Evolutionary conservation across 768 basidiomycete genomes (phyloP), one percentile per base, ranked within the genome.

Genomic region (Paxillus ammoniavirescens): DNA sequence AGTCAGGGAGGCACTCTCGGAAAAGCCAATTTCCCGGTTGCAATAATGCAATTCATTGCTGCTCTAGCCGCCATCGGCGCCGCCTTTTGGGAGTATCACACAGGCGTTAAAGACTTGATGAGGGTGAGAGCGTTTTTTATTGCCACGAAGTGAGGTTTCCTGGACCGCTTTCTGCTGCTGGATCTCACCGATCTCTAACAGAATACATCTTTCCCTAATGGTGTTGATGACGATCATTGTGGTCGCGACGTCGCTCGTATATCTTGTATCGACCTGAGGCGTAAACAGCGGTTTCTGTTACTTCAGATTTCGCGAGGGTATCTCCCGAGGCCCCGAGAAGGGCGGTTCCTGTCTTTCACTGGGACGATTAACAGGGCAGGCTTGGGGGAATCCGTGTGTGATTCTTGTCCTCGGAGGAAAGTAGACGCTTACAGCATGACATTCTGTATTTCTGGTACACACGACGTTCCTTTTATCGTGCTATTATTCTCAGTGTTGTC

Each of bases 51-150:
- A 54, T 72, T 84, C 45, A 64, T 67, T 13, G 80, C 83, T 5
- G 79, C 86, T 8, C 52, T 87, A 14, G 72, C 73, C 12, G 77
- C 80, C 15, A 75, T 89, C 18, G 69, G 64, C 8, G 84, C 79
- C 1, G 87, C 86, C 0, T 56, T 74, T 36, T 89, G 82, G 83
- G 86, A 87, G 68, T 91, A 87, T 55, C 77, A 80, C 53, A 75
- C 71, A 46, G 82, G 82, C 2, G 81, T 76, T 42, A 68, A 73
- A 61, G 85, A 86, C 63, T 65, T 89, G 55, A 72, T 78, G 52
- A 72, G 75, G 52, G 74, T 79, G 70, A 77, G 80, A 56, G 84
- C 85, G 2, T 88, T 89, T 63, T 65, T 88, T 37, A 72, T 69
- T 30, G 79, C 77, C 14, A 75, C 79, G 26, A 84, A 82, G 88